Evolutionary conservation across 2,329 filamentous ascomycete genomes (phyloP), one percentile per base, ranked within the genome.

Genomic region (Elsinoe arachidis): DNA sequence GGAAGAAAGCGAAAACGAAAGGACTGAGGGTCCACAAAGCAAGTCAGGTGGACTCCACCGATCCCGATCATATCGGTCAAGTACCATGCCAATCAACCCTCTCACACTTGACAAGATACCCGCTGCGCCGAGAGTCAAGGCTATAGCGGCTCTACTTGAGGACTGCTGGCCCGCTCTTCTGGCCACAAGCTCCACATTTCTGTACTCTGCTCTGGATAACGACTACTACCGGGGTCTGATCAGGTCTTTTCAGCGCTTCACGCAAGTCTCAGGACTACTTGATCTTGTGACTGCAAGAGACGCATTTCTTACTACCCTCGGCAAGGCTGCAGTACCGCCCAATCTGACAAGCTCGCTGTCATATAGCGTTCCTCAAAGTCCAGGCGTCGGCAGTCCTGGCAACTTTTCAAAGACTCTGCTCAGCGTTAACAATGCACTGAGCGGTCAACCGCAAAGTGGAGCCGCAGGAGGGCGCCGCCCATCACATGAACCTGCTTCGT

Each of bases 141-240:
- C 84, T 1, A 92, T 89, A 64, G 89, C 90, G 11, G 80, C 80
- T 9, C 86, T 99, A 56, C 87, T 99, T 21, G 89, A 95, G 3
- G 81, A 88, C 63, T 97, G 92, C 69, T 99, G 93, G 93, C 93
- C 93, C 47, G 93, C 93, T 11, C 85, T 97, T 38, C 80, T 99
- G 51, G 92, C 93, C 1, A 93, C 90, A 1, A 96, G 90, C 65
- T 99, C 93, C 0, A 96, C 92, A 0, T 99, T 97, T 67, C 75
- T 99, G 15, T 95, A 95, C 67, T 89, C 93, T 30, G 85, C 92
- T 0, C 76, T 99, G 3, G 93, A 99, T 68, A 87, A 89, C 1
- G 90, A 96, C 55, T 96, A 93, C 64, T 99, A 97, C 65, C 91
- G 96, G 63, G 84, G 86, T 9, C 76, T 99, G 1, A 92, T 99